Base-by-base conservation (phyloP, 352 stramenopile genomes). In the Pythium scleroteichum region DNA sequence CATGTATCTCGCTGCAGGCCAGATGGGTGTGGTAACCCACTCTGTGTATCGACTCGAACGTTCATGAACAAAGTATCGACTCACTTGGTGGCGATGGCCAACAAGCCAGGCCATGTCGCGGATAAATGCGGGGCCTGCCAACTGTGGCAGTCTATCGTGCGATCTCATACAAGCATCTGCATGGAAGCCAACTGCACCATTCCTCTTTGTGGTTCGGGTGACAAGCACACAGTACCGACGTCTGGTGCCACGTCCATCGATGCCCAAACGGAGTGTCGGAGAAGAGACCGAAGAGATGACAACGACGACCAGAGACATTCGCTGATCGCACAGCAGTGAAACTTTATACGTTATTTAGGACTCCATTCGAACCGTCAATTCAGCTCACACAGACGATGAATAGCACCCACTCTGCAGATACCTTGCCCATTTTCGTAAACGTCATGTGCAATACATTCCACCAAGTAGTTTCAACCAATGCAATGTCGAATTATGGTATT, bases 41-140 rank as follows among this genome's bases (percentile, higher is more conserved):
- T 72, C 6, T 72, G 65, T 49, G 54, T 72, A 0, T 72, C 65
- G 42, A 72, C 59, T 4, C 60, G 59, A 14, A 47, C 26, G 3
- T 72, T 72, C 42, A 58, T 72, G 53, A 49, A 51, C 38, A 72
- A 72, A 47, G 65, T 72, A 49, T 60, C 53, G 53, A 41, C 59
- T 3, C 65, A 72, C 42, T 55, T 72, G 26, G 39, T 59, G 2
- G 41, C 59, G 12, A 72, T 72, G 59, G 39, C 54, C 1, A 44
- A 33, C 32, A 68, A 68, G 24, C 65, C 59, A 0, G 44, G 48
- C 26, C 65, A 72, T 27, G n/a, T 47, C 7, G 22, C 65, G 2
- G 59, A 62, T 8, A 58, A 59, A 44, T 72, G 65, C 26, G 53
- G 59, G 0, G 65, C 65, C 2, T 72, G 65, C 26, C 53, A 47